A percentile compares a stretch with the other conserved stretches of the same genome.
phyloP scores from a whole-genome alignment of 176 grass and related monocot genomes.

The Eremochloa ophiuroides region DNA sequence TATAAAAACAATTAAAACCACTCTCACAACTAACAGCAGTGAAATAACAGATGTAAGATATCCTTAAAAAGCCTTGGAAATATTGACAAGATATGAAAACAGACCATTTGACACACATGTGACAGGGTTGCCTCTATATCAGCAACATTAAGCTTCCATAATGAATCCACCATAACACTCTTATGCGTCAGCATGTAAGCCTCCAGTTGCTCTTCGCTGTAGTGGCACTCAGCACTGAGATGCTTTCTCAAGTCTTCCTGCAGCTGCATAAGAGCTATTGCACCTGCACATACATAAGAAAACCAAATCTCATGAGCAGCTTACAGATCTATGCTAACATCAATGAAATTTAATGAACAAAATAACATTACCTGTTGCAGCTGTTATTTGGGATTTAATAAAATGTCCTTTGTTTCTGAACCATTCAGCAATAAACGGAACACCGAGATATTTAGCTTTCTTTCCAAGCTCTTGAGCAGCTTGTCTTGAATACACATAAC shows the following conservation, averaged over 20 bases:
- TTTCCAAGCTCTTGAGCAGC: conserved; percentile 91
- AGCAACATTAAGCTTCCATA: conserved; percentile 98
- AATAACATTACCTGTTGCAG: neutral
- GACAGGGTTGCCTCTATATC: conserved; percentile 90
- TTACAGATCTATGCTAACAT: neutral
- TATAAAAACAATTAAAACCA: conserved; percentile 18
- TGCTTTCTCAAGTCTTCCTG: conserved; percentile 87
- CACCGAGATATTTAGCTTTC: conserved; percentile 76
- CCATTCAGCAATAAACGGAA: conserved; percentile 95
- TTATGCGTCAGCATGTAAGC: conserved; percentile 71
- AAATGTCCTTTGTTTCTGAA: conserved; percentile 96
- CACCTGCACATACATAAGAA: conserved; percentile 53
- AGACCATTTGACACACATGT: conserved; percentile 86
- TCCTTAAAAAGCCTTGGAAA: neutral
- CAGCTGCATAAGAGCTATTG: conserved; percentile 89
- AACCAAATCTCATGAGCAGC: neutral
- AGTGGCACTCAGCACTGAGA: conserved; percentile 61
- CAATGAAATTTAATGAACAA: too few species aligned
- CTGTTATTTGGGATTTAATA: conserved; percentile 92
- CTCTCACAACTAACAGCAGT: neutral
- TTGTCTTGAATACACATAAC: conserved; percentile 90
- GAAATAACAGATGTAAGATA: conserved; percentile 5
- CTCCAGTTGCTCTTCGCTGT: conserved; percentile 79
- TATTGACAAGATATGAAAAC: conserved; percentile 12
- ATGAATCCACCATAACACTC: conserved; percentile 81